Evolutionary conservation across 257 asterid species (phyloP).

Genomic region (Lycium ferocissimum): DNA sequence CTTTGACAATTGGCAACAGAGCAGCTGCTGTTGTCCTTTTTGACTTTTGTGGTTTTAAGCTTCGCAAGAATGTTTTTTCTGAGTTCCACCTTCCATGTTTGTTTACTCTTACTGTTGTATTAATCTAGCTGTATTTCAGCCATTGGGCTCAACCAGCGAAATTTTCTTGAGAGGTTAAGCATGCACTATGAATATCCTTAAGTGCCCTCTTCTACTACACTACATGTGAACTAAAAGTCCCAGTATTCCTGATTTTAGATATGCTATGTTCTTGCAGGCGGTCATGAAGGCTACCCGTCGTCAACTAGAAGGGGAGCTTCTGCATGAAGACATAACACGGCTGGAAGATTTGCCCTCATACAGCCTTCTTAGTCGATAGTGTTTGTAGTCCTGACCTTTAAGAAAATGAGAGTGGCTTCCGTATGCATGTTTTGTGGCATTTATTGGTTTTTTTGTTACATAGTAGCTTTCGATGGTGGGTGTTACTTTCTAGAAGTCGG

Average conservation of each 20-base stretch:
- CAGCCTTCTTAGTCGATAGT: constrained; percentile 69
- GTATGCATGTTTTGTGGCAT: constrained; percentile 33
- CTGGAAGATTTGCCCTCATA: constrained; percentile 93
- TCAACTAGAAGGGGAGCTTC: constrained; percentile 91
- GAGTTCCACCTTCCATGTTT: neutral
- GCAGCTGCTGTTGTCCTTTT: neutral
- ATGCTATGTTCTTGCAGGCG: constrained; percentile 50
- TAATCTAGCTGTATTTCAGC: neutral
- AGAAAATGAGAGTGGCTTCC: constrained; percentile 35
- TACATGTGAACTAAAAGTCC: neutral
- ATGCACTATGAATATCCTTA: neutral
- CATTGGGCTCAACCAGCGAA: neutral
- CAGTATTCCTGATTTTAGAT: neutral
- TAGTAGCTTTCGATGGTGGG: constrained; percentile 17
- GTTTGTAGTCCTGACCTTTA: constrained; percentile 36
- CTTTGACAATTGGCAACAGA: neutral
- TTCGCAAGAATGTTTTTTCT: neutral
- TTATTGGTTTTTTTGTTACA: constrained; percentile 22
- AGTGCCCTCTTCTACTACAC: neutral
- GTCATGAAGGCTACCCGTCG: constrained; percentile 99
- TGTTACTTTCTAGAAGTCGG: neutral
- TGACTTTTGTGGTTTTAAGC: neutral
- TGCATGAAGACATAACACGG: constrained; percentile 72
- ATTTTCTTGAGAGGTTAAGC: neutral
- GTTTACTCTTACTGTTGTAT: neutral